Evolutionary conservation across 805 yeast genomes (phyloP).

Genomic region (Clavispora vitiphila): DNA sequence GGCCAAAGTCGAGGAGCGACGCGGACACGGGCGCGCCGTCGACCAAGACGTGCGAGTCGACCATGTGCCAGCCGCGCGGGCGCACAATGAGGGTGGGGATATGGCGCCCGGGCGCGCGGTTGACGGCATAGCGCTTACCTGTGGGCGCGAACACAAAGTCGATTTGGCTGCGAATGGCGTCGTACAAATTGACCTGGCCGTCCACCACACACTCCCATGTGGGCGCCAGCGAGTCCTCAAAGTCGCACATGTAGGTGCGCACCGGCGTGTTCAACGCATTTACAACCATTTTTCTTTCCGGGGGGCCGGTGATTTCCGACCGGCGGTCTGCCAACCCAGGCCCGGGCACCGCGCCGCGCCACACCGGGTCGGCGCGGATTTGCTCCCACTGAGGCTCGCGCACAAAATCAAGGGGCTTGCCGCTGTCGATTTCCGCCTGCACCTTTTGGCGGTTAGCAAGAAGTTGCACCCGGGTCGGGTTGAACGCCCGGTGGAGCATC

Average conservation of each 20-base stretch:
- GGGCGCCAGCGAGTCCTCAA: slow-evolving; percentile 18
- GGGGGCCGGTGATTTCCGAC: slow-evolving; percentile 21
- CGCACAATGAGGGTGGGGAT: slow-evolving; percentile 76
- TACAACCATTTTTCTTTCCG: slow-evolving; percentile 19
- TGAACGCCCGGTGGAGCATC: slow-evolving; percentile 17
- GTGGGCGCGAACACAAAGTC: slow-evolving; percentile 9
- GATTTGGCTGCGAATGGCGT: slow-evolving; percentile 16
- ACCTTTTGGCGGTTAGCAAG: slow-evolving; percentile 13
- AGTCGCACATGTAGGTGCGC: slow-evolving; percentile 19
- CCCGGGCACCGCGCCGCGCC: slow-evolving; percentile 19
- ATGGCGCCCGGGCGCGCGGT: slow-evolving; percentile 47
- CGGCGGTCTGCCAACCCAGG: slow-evolving; percentile 17
- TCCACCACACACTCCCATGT: slow-evolving; percentile 16
- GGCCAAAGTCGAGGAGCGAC: slow-evolving; percentile 73
- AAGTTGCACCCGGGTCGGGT: slow-evolving; percentile 11
- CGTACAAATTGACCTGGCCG: slow-evolving; percentile 20
- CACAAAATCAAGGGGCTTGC: slow-evolving; percentile 11
- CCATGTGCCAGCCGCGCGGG: slow-evolving; percentile 88
- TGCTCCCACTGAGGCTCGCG: slow-evolving; percentile 8
- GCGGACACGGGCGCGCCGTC: slow-evolving; percentile 77
- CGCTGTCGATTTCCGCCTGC: slow-evolving; percentile 12
- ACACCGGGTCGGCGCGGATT: slow-evolving; percentile 11
- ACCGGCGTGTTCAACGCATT: slow-evolving; percentile 20
- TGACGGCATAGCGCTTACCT: slow-evolving; percentile 41
- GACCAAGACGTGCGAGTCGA: slow-evolving; percentile 62